Conservation (phyloP, 352 stramenopile genomes). For the Phytophthora meadii region DNA sequence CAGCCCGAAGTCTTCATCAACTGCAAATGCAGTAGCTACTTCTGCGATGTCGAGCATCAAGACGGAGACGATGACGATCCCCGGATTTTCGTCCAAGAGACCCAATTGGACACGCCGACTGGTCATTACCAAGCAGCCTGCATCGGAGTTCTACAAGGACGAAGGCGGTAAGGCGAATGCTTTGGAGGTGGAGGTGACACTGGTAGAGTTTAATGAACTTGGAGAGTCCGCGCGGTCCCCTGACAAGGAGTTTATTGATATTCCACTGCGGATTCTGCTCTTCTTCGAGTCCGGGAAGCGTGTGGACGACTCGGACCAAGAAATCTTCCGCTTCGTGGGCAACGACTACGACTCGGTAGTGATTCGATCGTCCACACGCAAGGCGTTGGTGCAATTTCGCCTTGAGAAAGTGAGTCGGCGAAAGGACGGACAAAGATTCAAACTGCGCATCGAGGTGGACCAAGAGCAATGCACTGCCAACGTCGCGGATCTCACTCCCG, state of each 20-base stretch:
- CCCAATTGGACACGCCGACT: constrained; percentile 72
- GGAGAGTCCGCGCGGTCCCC: constrained; percentile 70
- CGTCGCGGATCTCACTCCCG: constrained; percentile 73
- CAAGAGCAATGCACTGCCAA: constrained; percentile 86
- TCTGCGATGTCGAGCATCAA: constrained; percentile 6
- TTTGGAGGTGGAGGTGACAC: constrained; percentile 78
- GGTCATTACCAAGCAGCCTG: constrained; percentile 87
- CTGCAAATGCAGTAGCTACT: constrained; percentile 17
- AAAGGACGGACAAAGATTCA: constrained; percentile 88
- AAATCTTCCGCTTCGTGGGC: constrained; percentile 89
- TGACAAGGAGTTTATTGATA: constrained; percentile 82
- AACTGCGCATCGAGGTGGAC: constrained; percentile 85
- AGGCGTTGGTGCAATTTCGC: constrained; percentile 78
- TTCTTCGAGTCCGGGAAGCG: constrained; percentile 89
- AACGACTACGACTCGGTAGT: constrained; percentile 89
- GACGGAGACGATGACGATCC: constrained; percentile 12
- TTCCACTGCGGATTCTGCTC: constrained; percentile 79
- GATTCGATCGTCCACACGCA: constrained; percentile 67
- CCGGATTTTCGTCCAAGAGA: constrained; percentile 38
- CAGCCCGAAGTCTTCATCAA: constrained; percentile 25
- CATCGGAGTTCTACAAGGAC: constrained; percentile 90
- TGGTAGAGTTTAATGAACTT: constrained; percentile 81
- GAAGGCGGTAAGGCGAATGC: constrained; percentile 88
- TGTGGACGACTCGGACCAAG: constrained; percentile 84
- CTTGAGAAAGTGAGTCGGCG: constrained; percentile 87